Evolutionary conservation across 1,284 basidiomycete species (phyloP).

Genomic region (Prillingera fragicola): DNA sequence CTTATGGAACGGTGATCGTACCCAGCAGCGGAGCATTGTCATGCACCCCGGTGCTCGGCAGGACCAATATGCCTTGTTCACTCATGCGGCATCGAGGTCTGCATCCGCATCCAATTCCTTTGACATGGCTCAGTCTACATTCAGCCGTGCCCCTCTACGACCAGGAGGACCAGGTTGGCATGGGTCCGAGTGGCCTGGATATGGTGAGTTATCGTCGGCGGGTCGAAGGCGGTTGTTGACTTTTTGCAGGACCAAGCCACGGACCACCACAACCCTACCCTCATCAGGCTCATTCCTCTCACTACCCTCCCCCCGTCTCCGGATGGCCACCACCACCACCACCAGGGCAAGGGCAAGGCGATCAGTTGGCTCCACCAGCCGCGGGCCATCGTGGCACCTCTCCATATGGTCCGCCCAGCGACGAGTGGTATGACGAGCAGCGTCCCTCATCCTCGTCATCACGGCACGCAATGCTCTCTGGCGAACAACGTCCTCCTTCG

Average conservation of each 20-base stretch:
- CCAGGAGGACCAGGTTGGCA: neutral
- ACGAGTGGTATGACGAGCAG: neutral
- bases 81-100: constrained; percentile 9
- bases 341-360: neutral
- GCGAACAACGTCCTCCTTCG: no score
- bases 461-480: no score
- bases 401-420: neutral
- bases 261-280: constrained; percentile 1
- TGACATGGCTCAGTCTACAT: neutral
- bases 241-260: no score
- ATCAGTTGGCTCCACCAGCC: neutral
- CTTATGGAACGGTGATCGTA: constrained; percentile 74
- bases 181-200: constrained; percentile 2
- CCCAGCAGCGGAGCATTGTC: constrained; percentile 76
- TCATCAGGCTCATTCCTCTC: neutral
- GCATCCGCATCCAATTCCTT: constrained; percentile 3
- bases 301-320: neutral
- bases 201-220: constrained; percentile 1
- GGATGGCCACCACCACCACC: neutral
- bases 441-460: neutral
- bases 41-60: constrained; percentile 58
- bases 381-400: neutral
- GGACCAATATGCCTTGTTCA: constrained; percentile 17
- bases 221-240: neutral
- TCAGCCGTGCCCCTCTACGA: neutral